Conservation (phyloP, 2,329 filamentous ascomycete genomes). For the Elsinoe perseae region DNA sequence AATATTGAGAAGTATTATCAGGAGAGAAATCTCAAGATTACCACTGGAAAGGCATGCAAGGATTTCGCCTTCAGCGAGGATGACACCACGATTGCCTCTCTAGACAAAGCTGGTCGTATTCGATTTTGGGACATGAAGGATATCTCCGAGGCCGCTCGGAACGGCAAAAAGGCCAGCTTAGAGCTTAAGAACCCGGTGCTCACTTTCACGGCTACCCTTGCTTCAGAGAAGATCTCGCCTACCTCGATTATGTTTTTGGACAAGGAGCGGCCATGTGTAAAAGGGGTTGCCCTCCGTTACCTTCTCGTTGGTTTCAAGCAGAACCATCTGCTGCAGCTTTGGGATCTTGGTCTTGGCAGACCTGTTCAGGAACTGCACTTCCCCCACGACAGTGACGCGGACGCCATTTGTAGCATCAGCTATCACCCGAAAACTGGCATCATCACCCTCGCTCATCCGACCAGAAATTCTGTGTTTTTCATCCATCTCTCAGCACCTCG, state of each 20-base stretch:
- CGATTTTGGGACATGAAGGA: conserved; percentile 97
- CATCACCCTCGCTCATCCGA: conserved; percentile 90
- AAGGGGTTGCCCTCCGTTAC: conserved; percentile 83
- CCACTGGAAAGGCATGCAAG: conserved; percentile 95
- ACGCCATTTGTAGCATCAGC: conserved; percentile 94
- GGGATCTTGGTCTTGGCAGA: conserved; percentile 92
- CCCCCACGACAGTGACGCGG: conserved; percentile 89
- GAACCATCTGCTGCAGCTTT: conserved; percentile 95
- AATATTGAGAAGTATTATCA: conserved; percentile 82
- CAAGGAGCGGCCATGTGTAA: conserved; percentile 88
- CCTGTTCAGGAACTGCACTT: conserved; percentile 96
- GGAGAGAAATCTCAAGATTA: conserved; percentile 84
- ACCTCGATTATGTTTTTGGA: conserved; percentile 94
- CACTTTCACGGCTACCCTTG: conserved; percentile 77
- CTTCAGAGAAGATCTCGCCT: conserved; percentile 90
- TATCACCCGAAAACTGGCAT: conserved; percentile 91
- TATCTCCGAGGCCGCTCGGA: conserved; percentile 49
- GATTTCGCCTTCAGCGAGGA: conserved; percentile 98
- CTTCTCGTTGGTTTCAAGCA: conserved; percentile 98
- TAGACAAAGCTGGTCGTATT: conserved; percentile 92
- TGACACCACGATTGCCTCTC: conserved; percentile 84
- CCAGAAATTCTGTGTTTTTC: conserved; percentile 95
- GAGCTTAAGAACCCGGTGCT: conserved; percentile 81
- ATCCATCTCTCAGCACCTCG: conserved; percentile 89
- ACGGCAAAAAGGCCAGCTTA: conserved; percentile 43